Base-by-base conservation (phyloP, 1,139 yeast species). In the Hyphopichia burtonii region DNA sequence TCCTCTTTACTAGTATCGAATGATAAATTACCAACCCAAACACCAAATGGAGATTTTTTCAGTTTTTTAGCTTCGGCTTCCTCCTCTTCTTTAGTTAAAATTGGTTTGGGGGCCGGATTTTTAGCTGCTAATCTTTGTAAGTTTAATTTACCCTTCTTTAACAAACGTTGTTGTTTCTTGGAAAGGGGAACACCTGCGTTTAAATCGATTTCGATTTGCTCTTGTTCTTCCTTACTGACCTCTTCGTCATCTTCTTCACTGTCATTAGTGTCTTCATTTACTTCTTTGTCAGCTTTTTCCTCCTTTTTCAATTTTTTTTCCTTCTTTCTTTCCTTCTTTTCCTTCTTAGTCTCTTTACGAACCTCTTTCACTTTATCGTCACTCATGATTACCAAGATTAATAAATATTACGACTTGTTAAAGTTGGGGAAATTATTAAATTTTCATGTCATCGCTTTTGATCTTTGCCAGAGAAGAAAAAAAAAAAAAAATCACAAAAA, bases 11-110 rank as follows among this genome's bases (percentile, higher is more conserved):
- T 75, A 6, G 97, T 90, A 42, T 87, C 94, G 55, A 86, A 94
- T 0, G 96, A 77, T 51, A 94, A 65, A 60, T 93, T 94, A 38
- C 99, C 99, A 37, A 93, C 78, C 99, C 99, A 93, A 20, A 90
- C 94, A 37, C 95, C 96, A 54, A 69, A 81, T 42, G 75, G 78
- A 2, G 84, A 74, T 51, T 74, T 75, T 52, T 60, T 67, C 41
- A 56, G 53, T 45, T 49, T 56, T 45, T 50, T 50, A 38, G 56
- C 57, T 33, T 58, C 59, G 34, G 65, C 63, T 11, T 52, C 59
- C 31, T 58, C 59, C 41, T 61, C 60, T 41, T 61, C 68, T 25
- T 59, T 60, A 11, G 64, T 58, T 18, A 50, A 50, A 31, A 59
- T 68, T 14, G 65, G 61, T 46, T 70, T 73, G 23, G 80, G 70